Evolutionary conservation across 768 basidiomycete genomes (phyloP), one percentile per base, ranked within the genome.

Genomic region (Baorangia bicolor): DNA sequence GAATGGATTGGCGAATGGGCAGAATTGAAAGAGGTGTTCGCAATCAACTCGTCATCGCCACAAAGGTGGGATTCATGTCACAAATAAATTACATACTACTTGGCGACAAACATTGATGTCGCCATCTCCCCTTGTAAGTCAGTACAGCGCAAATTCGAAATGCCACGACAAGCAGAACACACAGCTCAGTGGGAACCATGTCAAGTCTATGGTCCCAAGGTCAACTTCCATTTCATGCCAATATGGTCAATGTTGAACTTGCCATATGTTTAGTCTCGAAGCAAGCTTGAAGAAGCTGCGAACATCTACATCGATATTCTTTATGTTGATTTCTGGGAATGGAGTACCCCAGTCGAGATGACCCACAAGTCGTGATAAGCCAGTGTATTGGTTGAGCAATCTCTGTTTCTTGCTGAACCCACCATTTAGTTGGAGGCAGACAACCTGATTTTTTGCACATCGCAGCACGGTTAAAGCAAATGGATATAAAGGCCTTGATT

Each of bases 361-460:
- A 53, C 21, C 52, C 52, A 53, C 52, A 53, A 25, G 45, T 53
- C 5, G 52, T 53, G 52, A 53, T 53, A 28, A 23, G 51, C 25
- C n/a, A 48, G 52, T 30, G n/a, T 20, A 3, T 30, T 28, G 7
- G 10, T 38, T 14, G 44, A 31, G 5, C 28, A 14, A 23, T 8
- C 16, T 39, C 2, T 38, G 27, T 39, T 18, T 33, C 16, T 38
- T 23, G n/a, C 28, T 49, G 14, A 39, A 21, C 13, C 34, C 23
- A 21, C 34, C 27, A 28, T 52, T 21, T 23, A 53, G 52, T 53
- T 8, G 52, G 52, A 30, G 52, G 52, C 8, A 44, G 52, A 3
- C 52, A 53, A 9, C 39, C 14, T 47, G 52, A 37, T 30, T 31
- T 53, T 30, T 31, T 53, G 35, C 52, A 53, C 3, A 7, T 23